phyloP scores from a whole-genome alignment of 2,329 filamentous ascomycete species.

The Microcera coccophila region DNA sequence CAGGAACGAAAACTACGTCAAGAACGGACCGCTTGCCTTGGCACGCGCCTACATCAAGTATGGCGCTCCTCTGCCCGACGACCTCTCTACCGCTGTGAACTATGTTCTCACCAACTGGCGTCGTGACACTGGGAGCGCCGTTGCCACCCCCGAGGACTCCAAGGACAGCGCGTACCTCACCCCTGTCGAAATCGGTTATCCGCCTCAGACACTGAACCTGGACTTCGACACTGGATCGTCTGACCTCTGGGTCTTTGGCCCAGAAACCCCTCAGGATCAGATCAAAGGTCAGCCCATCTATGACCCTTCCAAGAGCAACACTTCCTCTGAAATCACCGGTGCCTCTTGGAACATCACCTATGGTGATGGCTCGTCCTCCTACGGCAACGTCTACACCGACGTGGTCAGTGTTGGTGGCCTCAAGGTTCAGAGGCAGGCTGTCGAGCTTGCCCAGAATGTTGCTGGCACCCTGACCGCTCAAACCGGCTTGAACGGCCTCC shows the following conservation, averaged over 20 bases:
- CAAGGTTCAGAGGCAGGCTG: constrained; percentile 38
- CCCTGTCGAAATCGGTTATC: constrained; percentile 41
- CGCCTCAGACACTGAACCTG: constrained; percentile 40
- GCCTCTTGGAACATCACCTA: constrained; percentile 41
- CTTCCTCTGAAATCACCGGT: constrained; percentile 35
- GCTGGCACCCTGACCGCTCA: constrained; percentile 38
- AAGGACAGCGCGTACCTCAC: constrained; percentile 38
- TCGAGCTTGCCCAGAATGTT: constrained; percentile 41
- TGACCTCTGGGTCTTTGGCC: constrained; percentile 48
- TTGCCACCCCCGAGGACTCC: constrained; percentile 15
- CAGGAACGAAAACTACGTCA: constrained; percentile 34
- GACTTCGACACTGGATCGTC: constrained; percentile 47
- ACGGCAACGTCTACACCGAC: constrained; percentile 43
- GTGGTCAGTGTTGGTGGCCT: constrained; percentile 41
- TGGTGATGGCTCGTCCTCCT: constrained; percentile 40
- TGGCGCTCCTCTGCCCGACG: constrained; percentile 30
- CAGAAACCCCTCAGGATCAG: constrained; percentile 35
- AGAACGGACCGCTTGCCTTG: constrained; percentile 33
- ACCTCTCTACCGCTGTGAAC: constrained; percentile 26
- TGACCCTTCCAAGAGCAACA: constrained; percentile 37
- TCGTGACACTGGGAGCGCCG: constrained; percentile 30
- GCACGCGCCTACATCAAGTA: constrained; percentile 37
- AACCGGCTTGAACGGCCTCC: constrained; percentile 38
- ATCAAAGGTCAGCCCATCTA: constrained; percentile 40
- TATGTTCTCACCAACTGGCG: constrained; percentile 13